Evolutionary conservation across 2,329 filamentous ascomycete genomes (phyloP).

Genomic region (Fusarium pseudoanthophilum): DNA sequence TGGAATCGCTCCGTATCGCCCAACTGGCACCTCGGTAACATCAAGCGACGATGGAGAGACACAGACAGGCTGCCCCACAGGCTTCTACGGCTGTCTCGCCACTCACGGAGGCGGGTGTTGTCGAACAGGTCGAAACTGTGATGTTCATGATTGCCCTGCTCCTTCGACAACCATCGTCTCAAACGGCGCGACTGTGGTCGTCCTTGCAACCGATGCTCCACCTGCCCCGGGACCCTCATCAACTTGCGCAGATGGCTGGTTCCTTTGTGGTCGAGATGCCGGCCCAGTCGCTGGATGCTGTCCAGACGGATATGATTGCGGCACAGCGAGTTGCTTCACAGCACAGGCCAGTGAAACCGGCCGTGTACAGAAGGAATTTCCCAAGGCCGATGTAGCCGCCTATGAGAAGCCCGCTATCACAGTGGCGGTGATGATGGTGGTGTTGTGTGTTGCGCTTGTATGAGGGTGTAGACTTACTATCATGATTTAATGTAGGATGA

Average conservation of each 20-base stretch:
- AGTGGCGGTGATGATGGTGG: constrained; percentile 13
- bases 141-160: constrained; percentile 79
- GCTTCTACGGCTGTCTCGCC: constrained; percentile 91
- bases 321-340: constrained; percentile 75
- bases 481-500: constrained; percentile 8
- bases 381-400: constrained; percentile 40
- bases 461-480: constrained; percentile 6
- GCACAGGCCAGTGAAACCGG: constrained; percentile 62
- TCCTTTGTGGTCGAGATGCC: constrained; percentile 67
- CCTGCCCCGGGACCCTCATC: constrained; percentile 53
- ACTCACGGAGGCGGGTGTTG: constrained; percentile 88
- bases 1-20: constrained; percentile 60
- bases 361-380: constrained; percentile 66
- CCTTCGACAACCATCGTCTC: constrained; percentile 72
- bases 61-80: constrained; percentile 75
- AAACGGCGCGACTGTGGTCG: constrained; percentile 76
- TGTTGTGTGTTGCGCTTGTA: constrained; percentile 8
- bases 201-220: constrained; percentile 64
- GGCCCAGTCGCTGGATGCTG: constrained; percentile 84
- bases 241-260: constrained; percentile 84
- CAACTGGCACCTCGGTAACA: constrained; percentile 52
- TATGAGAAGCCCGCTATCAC: constrained; percentile 14
- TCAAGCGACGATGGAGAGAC: constrained; percentile 49
- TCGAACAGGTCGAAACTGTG: constrained; percentile 85
- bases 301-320: constrained; percentile 80